phyloP scores from a whole-genome alignment of 2,329 filamentous ascomycete genomes.

The Aspergillus novofumigatus region DNA sequence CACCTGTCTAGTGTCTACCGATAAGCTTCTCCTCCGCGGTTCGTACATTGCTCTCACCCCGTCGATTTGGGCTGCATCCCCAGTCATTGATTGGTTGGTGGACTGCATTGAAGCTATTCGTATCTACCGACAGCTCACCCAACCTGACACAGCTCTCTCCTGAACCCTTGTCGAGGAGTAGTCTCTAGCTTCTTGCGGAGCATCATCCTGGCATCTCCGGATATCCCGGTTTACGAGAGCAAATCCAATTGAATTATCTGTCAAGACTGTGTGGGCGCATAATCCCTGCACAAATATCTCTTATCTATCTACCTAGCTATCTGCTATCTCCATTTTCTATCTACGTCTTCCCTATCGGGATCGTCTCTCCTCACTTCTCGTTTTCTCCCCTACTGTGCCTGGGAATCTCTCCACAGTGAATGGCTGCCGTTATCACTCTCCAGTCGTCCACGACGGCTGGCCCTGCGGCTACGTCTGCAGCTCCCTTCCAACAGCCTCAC shows the following conservation, averaged over 20 bases:
- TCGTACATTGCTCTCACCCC: constrained; percentile 14
- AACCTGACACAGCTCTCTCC: neutral
- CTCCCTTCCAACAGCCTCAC: constrained; percentile 23
- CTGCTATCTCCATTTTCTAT: constrained; percentile 2
- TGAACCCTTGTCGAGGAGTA: neutral
- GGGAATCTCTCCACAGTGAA: constrained; percentile 13
- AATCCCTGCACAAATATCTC: constrained; percentile 2
- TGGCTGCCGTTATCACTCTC: constrained; percentile 40
- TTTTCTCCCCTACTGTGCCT: neutral
- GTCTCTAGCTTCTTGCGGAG: constrained; percentile 13
- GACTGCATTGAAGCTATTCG: constrained; percentile 12
- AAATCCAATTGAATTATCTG: constrained; percentile 7
- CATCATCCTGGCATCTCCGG: constrained; percentile 9
- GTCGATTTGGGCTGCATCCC: neutral
- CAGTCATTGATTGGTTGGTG: constrained; percentile 18
- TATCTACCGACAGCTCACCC: neutral
- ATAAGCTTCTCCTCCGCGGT: constrained; percentile 24
- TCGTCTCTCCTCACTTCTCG: neutral
- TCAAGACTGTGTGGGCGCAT: constrained; percentile 5
- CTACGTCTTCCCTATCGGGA: constrained; percentile 7
- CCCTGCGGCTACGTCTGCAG: constrained; percentile 15
- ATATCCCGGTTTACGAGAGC: constrained; percentile 16
- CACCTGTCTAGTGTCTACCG: constrained; percentile 9
- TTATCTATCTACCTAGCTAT: constrained; percentile 5
- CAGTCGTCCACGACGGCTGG: constrained; percentile 35